Evolutionary conservation across 192 early-diverging fungal genomes (phyloP), one percentile per base, ranked within the genome.

Genomic region (Umbelopsis vinacea): DNA sequence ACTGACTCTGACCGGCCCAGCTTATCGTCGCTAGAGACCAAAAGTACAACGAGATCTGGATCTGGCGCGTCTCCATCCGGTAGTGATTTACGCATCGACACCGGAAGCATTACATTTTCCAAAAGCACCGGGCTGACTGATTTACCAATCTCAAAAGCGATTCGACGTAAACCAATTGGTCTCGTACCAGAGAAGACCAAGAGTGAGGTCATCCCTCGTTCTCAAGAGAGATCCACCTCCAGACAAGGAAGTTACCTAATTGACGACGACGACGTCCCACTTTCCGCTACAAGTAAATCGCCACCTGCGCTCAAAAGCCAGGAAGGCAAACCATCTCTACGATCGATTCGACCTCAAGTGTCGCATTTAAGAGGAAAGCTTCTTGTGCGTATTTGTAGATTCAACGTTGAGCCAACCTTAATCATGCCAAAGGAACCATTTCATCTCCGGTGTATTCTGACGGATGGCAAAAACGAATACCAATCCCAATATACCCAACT

Each of bases 401-500:
- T 63, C 33, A 63, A 63, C 26, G 33, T 63, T 17, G 57, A 63
- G n/a, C 57, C 57, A 17, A 63, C 26, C 12, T 63, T 63, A 29
- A 63, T 37, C 19, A 63, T 63, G 57, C 57, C 57, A 37, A 63
- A 63, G 29, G 57, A 63, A 19, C 29, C 57, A 19, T 35, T 63
- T 37, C 19, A 63, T 63, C 12, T 63, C 26, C 57, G 57, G 14
- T 63, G 57, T 35, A 63, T 63, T 63, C 33, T 63, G 6, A 63
- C 57, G 17, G 57, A 63, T 63, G 57, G 57, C 29, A 63, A 26
- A 63, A 63, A 63, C 17, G 57, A 63, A 63, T 63, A 63, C 14
- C 57, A 63, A 37, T 63, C 57, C 2, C 57, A 63, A 63, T 63
- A 63, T 63, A 63, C 57, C 57, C 57, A 29, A 35, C 57, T 63